These are phyloP conservation scores for Arabidopsis arenosa DNA, from an alignment of 345 rosid genomes.

Conservation along the genomic window DNA sequence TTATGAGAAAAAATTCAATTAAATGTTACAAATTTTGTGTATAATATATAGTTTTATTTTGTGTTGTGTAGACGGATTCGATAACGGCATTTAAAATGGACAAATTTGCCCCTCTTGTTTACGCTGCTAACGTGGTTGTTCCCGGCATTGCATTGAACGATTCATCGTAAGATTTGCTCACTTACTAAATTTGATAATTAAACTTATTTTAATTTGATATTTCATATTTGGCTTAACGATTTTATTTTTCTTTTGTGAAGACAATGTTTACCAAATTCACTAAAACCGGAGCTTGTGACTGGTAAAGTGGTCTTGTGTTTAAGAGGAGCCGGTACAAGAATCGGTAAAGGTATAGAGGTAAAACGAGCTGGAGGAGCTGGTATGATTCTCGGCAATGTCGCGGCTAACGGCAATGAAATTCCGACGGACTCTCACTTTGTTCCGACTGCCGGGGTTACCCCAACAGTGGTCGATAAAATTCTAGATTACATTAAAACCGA, in stretches of 20 bases:
- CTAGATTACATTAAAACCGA: conserved; percentile 65
- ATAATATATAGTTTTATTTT: conserved; percentile 30
- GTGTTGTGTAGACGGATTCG: conserved; percentile 60
- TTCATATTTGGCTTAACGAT: neutral
- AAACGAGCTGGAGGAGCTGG: conserved; percentile 86
- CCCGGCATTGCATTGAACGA: conserved; percentile 50
- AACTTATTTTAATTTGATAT: neutral
- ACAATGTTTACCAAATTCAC: conserved; percentile 74
- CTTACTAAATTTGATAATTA: neutral
- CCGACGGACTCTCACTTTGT: conserved; percentile 59
- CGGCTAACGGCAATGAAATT: conserved; percentile 43
- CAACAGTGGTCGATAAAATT: conserved; percentile 46
- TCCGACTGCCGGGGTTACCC: conserved; percentile 57
- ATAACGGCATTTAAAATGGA: conserved; percentile 56
- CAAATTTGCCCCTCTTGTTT: conserved; percentile 60
- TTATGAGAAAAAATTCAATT: neutral
- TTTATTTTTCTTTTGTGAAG: conserved; percentile 42
- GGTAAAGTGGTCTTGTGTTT: conserved; percentile 87
- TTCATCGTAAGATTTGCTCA: conserved; percentile 49
- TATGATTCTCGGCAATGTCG: conserved; percentile 63
- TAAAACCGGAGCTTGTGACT: conserved; percentile 57
- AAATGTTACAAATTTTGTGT: neutral
- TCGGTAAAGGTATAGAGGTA: conserved; percentile 74
- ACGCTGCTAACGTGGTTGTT: conserved; percentile 61
- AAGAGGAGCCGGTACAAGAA: conserved; percentile 65